Conservation (phyloP, 345 rosid genomes). For the Pistacia atlantica region DNA sequence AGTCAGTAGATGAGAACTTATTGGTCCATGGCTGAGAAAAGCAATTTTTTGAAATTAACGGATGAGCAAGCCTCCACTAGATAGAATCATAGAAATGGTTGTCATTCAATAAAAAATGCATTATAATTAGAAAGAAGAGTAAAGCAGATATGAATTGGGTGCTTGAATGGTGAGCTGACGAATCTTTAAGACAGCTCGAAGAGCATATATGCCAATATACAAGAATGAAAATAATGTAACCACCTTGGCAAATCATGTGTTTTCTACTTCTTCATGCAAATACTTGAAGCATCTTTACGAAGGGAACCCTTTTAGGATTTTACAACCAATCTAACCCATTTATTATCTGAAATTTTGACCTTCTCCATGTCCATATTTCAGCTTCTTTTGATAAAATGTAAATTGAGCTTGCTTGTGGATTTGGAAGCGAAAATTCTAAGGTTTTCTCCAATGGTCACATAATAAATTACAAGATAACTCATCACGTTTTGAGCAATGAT, state of each 20-base stretch:
- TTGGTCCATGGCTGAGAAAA: neutral
- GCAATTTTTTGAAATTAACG: neutral
- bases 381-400: neutral
- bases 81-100: neutral
- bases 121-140: neutral
- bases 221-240: neutral
- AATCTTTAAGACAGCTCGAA: neutral
- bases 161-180: neutral
- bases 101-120: neutral
- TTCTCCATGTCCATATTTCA: no score
- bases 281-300: no score
- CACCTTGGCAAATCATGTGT: neutral
- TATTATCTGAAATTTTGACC: neutral
- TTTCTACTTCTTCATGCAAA: neutral
- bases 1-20: neutral
- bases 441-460: neutral
- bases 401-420: neutral
- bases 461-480: no score
- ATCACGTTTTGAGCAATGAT: neutral
- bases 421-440: neutral
- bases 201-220: neutral
- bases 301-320: no score
- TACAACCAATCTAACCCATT: neutral
- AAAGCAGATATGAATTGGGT: neutral
- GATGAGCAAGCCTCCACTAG: neutral